Evolutionary conservation across 257 asterid genomes (phyloP).

Genomic region (Agastache rugosa): DNA sequence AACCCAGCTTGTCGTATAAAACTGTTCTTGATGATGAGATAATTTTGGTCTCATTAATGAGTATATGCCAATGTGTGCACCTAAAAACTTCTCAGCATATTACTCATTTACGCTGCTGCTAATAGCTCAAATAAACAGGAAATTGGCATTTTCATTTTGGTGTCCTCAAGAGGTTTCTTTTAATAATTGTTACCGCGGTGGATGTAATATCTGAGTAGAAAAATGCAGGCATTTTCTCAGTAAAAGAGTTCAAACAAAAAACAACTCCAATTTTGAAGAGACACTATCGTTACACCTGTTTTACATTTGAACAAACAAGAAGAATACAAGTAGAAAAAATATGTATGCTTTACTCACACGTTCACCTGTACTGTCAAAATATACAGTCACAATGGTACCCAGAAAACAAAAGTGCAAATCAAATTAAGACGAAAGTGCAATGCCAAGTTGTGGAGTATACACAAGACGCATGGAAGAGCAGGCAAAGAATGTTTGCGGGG

Average conservation of each 20-base stretch:
- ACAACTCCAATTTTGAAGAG: background rate
- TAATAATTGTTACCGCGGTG: background rate
- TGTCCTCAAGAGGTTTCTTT: background rate
- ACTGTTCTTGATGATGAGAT: too few species aligned
- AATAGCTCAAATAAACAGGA: background rate
- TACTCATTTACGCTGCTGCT: background rate
- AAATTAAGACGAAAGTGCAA: constrained; percentile 13
- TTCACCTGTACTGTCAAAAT: constrained; percentile 21
- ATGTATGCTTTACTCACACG: constrained; percentile 23
- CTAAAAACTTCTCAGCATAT: too few species aligned
- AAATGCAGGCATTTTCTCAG: background rate
- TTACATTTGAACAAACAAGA: constrained; percentile 28
- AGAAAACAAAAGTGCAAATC: constrained; percentile 10
- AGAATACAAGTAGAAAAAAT: constrained; percentile 17
- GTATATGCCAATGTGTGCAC: too few species aligned
- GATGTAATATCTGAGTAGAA: background rate
- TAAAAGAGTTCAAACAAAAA: constrained; percentile 10
- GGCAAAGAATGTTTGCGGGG: constrained; percentile 28
- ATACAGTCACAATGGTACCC: constrained; percentile 29
- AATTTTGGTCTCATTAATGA: too few species aligned
- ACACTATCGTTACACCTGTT: constrained; percentile 1
- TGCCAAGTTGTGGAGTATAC: constrained; percentile 28
- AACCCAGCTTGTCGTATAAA: too few species aligned
- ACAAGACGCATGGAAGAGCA: constrained; percentile 20
- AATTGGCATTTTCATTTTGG: background rate